Base-by-base conservation (phyloP, 163 green algal genomes). In the Chlorella variabilis region DNA sequence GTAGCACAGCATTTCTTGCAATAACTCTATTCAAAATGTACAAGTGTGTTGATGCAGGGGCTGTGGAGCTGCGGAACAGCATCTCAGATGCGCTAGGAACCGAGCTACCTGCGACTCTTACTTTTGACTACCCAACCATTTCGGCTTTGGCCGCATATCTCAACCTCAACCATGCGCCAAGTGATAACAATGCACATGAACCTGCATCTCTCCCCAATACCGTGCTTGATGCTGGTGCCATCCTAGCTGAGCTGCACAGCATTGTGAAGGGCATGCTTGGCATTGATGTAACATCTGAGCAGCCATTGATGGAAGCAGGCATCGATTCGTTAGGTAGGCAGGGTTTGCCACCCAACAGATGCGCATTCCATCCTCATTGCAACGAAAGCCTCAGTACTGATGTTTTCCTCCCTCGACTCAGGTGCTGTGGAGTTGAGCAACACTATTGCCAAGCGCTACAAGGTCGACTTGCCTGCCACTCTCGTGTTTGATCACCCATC, bases 401-500 rank as follows among this genome's bases (percentile, higher is more conserved):
- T n/a, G n/a, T n/a, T n/a, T n/a, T n/a, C n/a, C n/a, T n/a, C n/a
- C n/a, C n/a, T n/a, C 9, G 36, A 54, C 27, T 2, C 68, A 76
- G 71, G 51, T 23, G 71, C 84, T 48, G 74, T 88, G 25, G 94
- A 97, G 91, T 86, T 97, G 73, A 83, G 89, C 13, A 94, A 92
- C 29, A 23, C 38, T 9, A 73, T 94, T 38, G 21, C 71, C 3
- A 7, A 36, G 0, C 51, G n/a, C 27, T 78, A 38, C 25, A 48
- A 49, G 1, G 15, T 91, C 31, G 39, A 87, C 8, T 79, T 97
- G 45, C 91, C 94, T 2, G 77, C 76, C 41, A 97, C 93, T 6
- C 84, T 97, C 17, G 86, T 96, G 2, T 96, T 97, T 78, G 90
- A 94, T 82, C 90, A 93, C 75, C 90, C 91, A 3, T 87, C 84